Percentiles rank a stretch among this genome's conserved stretches.
These are phyloP conservation scores for Crithidia fasciculata DNA, from an alignment of 208 protist genomes.

Conservation along the genomic window DNA sequence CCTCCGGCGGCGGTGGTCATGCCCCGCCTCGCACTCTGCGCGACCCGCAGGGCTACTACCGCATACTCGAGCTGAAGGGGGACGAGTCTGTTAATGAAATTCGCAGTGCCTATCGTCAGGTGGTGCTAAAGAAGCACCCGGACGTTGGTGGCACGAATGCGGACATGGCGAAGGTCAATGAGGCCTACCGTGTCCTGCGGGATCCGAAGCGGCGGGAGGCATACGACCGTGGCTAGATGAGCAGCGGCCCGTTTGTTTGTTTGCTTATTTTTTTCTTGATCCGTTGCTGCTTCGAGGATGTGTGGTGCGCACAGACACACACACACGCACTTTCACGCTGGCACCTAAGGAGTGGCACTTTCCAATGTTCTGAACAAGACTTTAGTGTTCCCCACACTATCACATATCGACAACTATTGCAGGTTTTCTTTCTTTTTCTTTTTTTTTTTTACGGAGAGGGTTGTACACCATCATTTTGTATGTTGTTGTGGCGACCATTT, in stretches of 20 bases:
- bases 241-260: no score
- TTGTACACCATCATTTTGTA: no score
- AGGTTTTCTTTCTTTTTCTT: no score
- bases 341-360: no score
- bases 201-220: constrained; percentile 93
- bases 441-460: no score
- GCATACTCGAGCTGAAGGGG: constrained; percentile 57
- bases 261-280: constrained; percentile 4
- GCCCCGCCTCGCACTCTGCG: background rate
- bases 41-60: constrained; percentile 82
- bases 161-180: constrained; percentile 77
- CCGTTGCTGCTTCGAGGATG: background rate
- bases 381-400: no score
- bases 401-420: no score
- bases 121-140: constrained; percentile 82
- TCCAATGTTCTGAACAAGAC: no score
- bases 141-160: constrained; percentile 81
- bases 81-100: constrained; percentile 91
- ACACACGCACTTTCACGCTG: no score
- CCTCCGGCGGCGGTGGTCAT: background rate
- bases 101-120: constrained; percentile 79
- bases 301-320: no score
- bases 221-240: constrained; percentile 87
- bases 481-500: no score
- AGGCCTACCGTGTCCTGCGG: constrained; percentile 98